Percentiles rank a stretch among this genome's conserved stretches.
These are phyloP conservation scores for Glycine latifolia DNA, from an alignment of 306 rosid species.

Conservation along the genomic window DNA sequence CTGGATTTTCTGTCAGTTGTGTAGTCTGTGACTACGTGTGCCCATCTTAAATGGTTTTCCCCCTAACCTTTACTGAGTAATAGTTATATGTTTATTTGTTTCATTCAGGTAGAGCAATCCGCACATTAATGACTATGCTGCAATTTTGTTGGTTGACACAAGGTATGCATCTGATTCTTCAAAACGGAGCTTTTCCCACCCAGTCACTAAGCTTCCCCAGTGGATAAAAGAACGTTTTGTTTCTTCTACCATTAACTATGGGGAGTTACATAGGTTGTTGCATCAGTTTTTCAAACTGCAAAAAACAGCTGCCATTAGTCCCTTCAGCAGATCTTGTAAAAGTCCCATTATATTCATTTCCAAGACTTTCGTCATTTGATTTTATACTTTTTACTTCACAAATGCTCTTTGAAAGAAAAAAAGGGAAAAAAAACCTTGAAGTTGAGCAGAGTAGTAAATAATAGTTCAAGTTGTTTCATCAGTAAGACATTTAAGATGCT, in stretches of 20 bases:
- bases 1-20: conserved; percentile 29
- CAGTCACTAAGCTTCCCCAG: conserved; percentile 80
- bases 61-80: conserved; percentile 26
- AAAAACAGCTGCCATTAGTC: conserved; percentile 51
- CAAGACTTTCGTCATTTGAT: neutral
- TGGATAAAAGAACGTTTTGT: conserved; percentile 85
- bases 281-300: conserved; percentile 82
- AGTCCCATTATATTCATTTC: conserved; percentile 15
- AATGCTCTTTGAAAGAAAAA: neutral
- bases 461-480: neutral
- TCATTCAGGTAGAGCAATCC: conserved; percentile 86
- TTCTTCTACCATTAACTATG: conserved; percentile 70
- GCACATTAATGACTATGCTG: conserved; percentile 93
- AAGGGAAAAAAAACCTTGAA: neutral
- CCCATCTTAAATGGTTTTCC: conserved; percentile 30
- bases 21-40: conserved; percentile 14
- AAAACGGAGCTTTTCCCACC: conserved; percentile 62
- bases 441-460: conserved; percentile 6
- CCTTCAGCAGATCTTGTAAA: conserved; percentile 30
- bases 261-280: conserved; percentile 78
- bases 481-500: neutral
- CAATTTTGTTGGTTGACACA: conserved; percentile 76
- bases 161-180: conserved; percentile 80
- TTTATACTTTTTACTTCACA: neutral
- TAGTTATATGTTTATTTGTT: conserved; percentile 16